Base-by-base conservation (phyloP, 2,329 filamentous ascomycete genomes). In the Anisogramma anomala region DNA sequence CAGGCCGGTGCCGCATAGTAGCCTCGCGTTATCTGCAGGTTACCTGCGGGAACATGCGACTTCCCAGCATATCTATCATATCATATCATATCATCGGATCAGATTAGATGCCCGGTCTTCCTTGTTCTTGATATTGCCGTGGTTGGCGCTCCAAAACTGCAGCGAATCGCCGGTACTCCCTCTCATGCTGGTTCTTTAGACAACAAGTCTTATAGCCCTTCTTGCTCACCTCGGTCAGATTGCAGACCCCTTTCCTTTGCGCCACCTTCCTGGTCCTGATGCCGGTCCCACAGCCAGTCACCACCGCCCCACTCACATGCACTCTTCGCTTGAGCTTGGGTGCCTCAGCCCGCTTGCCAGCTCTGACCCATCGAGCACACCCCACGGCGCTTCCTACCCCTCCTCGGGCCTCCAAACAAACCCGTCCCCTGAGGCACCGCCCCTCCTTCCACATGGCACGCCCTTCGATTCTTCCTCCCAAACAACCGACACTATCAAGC, bases 371-470 rank as follows among this genome's bases (percentile, higher is more conserved):
- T 32, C 49, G 39, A 22, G 36, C 33, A 26, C 36, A 43, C 37
- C 19, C 33, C 32, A 33, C 32, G 13, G 9, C 30, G 14, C 14
- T 18, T 33, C 14, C 30, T 10, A 34, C 17, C 33, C 19, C 33
- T 41, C 36, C 17, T 34, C 34, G 37, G 33, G 33, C 41, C 3
- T 47, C 41, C 41, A 41, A 47, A 47, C 11, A 33, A 26, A 44
- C 32, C 22, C 20, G 18, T 19, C 45, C 22, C 41, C 45, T 9
- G 27, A 39, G 34, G 34, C 26, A 26, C 31, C 27, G 17, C 14
- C 36, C 31, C 34, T 39, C 30, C 26, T 44, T 28, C 17, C 37
- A 46, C 43, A 48, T 46, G 46, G 46, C 46, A 45, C 39, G n/a
- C 18, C 19, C 25, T 23, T 36, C 36, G 41, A 38, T 25, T 25